These are phyloP conservation scores for Aspergillus sclerotioniger DNA, from an alignment of 495 filamentous ascomycete genomes.

Conservation along the genomic window DNA sequence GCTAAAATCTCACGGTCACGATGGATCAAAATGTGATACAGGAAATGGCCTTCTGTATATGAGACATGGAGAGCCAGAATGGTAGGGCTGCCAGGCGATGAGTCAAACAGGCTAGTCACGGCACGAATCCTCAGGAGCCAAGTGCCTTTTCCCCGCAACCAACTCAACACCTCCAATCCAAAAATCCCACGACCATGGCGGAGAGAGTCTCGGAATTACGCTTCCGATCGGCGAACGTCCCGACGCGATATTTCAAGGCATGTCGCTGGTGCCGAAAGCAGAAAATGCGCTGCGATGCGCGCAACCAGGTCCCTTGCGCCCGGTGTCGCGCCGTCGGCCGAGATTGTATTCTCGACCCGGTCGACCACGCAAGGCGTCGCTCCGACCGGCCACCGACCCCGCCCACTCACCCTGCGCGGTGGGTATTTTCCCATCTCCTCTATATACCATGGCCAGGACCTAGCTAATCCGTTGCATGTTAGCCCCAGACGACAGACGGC, in stretches of 20 bases:
- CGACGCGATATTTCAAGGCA: constrained; percentile 42
- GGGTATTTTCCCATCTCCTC: not conserved
- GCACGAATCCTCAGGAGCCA: too few relatives aligned
- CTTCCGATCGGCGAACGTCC: constrained; percentile 29
- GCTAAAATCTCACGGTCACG: too few relatives aligned
- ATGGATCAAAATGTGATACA: too few relatives aligned
- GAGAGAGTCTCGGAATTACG: constrained; percentile 4
- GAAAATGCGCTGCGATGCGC: constrained; percentile 46
- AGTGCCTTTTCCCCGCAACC: not conserved
- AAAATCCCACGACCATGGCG: not conserved
- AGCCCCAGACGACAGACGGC: constrained; percentile 20
- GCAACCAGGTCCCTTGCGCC: constrained; percentile 41
- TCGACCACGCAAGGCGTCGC: constrained; percentile 28
- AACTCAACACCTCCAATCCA: not conserved
- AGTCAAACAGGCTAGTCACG: too few relatives aligned
- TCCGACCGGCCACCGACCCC: constrained; percentile 21
- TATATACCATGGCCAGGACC: not conserved
- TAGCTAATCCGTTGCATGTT: not conserved
- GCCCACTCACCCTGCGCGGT: not conserved
- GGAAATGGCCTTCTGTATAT: too few relatives aligned
- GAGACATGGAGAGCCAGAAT: too few relatives aligned
- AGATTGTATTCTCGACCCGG: constrained; percentile 42
- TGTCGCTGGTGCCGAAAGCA: constrained; percentile 43
- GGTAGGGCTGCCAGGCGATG: too few relatives aligned
- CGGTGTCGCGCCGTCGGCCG: constrained; percentile 39